Evolutionary conservation across 345 rosid genomes (phyloP).

Genomic region (Arabidopsis thaliana): TAIR10.1 NC_003076.8:1751001-1751500

Average conservation of each 20-base stretch:
- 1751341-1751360: slow-evolving; percentile 31
- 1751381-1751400: slow-evolving; percentile 35
- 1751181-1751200: slow-evolving; percentile 32
- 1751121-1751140: slow-evolving; percentile 20
- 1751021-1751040: slow-evolving; percentile 8
- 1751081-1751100: slow-evolving; percentile 19
- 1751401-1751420: slow-evolving; percentile 42
- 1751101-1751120: slow-evolving; percentile 29
- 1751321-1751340: slow-evolving; percentile 28
- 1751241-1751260: not conserved
- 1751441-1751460: slow-evolving; percentile 41
- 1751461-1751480: slow-evolving; percentile 40
- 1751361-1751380: slow-evolving; percentile 37
- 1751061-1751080: slow-evolving; percentile 33
- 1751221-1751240: not conserved
- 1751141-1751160: slow-evolving; percentile 28
- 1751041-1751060: slow-evolving; percentile 6
- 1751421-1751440: slow-evolving; percentile 35
- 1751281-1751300: not conserved
- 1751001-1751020: slow-evolving; percentile 14
- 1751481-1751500: slow-evolving; percentile 21
- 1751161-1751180: slow-evolving; percentile 12
- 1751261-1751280: not conserved
- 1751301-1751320: not conserved
- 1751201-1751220: slow-evolving; percentile 21